Base-by-base conservation (phyloP, 1,284 basidiomycete species). In the Ceratobasidium sp. region DNA sequence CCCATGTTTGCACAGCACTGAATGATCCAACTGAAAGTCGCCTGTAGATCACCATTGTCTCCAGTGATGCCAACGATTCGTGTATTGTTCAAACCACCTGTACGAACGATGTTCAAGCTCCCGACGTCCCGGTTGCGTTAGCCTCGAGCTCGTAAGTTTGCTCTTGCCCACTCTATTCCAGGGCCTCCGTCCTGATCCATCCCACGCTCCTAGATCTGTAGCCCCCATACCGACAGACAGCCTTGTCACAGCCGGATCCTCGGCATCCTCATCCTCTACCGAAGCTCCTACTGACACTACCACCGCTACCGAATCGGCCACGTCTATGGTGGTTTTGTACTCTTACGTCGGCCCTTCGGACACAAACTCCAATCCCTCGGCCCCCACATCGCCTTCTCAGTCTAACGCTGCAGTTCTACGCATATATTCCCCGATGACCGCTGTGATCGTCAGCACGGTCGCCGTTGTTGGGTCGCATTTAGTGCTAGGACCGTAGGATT, bases 71-170 rank as follows among this genome's bases (percentile, higher is more conserved):
- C 9, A 38, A 76, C 48, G 73, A 54, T 28, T 76, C 73, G 26
- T 76, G 73, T 42, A 46, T 48, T n/a, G 26, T 64, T 54, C 73
- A 76, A 54, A 76, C 50, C 17, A 50, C 73, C 10, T 76, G 73
- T 46, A n/a, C 62, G 3, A 50, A 65, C 38, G 42, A 13, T 23
- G 38, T 66, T 54, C 46, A 65, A 56, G 62, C 73, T n/a, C 73
- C 73, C 46, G 52, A 38, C 17, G 73, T 26, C 15, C 73, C 73
- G 7, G 26, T 56, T 23, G 73, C 62, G 62, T 52, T 69, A 42
- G 52, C 33, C 50, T 40, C 73, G 20, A 48, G 57, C 48, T 40
- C 71, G 57, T 74, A 50, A 64, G 71, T 52, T 33, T 44, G 52
- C 13, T 23, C 62, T 65, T 20, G 23, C 5, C 20, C 33, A 13